Percentiles rank a stretch among this genome's conserved stretches.
These are phyloP conservation scores for Clonostachys chloroleuca DNA, from an alignment of 2,329 filamentous ascomycete species.

Conservation along the genomic window DNA sequence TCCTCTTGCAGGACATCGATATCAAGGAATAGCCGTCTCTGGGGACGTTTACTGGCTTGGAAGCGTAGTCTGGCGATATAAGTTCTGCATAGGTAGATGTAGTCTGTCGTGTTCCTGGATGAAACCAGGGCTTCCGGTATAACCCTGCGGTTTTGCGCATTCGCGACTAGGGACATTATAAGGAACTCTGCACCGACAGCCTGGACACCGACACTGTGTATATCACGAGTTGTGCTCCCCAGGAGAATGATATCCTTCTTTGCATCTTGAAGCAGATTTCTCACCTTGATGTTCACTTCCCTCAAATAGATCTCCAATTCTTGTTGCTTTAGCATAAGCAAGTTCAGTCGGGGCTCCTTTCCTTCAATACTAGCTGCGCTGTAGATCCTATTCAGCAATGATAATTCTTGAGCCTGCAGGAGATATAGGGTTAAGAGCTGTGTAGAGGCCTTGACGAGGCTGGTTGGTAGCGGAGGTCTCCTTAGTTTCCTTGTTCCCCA, in stretches of 20 bases:
- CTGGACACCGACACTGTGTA: constrained; percentile 2
- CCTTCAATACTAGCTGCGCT: background rate
- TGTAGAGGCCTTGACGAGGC: constrained; percentile 9
- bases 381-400: constrained; percentile 1
- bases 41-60: constrained; percentile 6
- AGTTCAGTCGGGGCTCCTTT: background rate
- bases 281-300: background rate
- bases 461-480: constrained; percentile 7
- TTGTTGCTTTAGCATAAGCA: no score
- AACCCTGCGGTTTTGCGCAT: constrained; percentile 3
- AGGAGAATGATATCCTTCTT: constrained; percentile 10
- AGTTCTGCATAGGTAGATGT: constrained; percentile 5
- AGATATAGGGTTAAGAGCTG: constrained; percentile 6
- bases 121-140: background rate
- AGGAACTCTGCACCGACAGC: constrained; percentile 8
- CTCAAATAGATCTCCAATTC: background rate
- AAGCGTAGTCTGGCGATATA: constrained; percentile 4
- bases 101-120: background rate
- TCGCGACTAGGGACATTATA: background rate
- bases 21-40: constrained; percentile 8
- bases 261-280: constrained; percentile 4
- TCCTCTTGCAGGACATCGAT: constrained; percentile 11
- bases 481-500: background rate
- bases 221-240: constrained; percentile 3
- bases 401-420: constrained; percentile 4